phyloP scores from a whole-genome alignment of 805 yeast species.

The Ogataea methylovora region DNA sequence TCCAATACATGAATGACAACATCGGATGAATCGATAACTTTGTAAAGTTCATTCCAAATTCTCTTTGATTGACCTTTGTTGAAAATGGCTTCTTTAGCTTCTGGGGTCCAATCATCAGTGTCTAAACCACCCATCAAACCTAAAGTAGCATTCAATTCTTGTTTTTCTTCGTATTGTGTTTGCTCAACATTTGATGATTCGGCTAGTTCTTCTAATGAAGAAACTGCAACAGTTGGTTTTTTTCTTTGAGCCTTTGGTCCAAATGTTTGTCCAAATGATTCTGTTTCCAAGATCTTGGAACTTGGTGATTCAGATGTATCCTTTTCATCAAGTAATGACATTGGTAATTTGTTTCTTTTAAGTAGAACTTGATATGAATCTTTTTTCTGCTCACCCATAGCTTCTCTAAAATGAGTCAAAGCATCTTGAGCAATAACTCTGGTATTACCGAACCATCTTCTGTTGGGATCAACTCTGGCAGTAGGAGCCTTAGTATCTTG shows the following conservation, averaged over 20 bases:
- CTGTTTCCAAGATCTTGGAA: constrained; percentile 80
- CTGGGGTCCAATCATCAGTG: constrained; percentile 79
- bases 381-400: constrained; percentile 76
- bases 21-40: constrained; percentile 95
- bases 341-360: constrained; percentile 87
- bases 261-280: constrained; percentile 71
- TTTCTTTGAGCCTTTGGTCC: constrained; percentile 95
- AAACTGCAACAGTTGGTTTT: constrained; percentile 70
- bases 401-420: constrained; percentile 85
- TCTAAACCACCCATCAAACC: constrained; percentile 72
- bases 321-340: constrained; percentile 88
- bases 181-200: constrained; percentile 47
- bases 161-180: constrained; percentile 61
- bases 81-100: constrained; percentile 93
- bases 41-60: constrained; percentile 96
- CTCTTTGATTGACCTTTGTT: constrained; percentile 97
- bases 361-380: constrained; percentile 82
- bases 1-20: constrained; percentile 94
- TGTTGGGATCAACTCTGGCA: constrained; percentile 92
- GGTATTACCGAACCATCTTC: constrained; percentile 97
- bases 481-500: constrained; percentile 83
- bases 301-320: constrained; percentile 71
- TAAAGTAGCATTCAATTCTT: constrained; percentile 63
- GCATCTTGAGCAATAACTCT: constrained; percentile 98
- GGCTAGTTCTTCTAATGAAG: constrained; percentile 77